Evolutionary conservation across 805 yeast species (phyloP), one percentile per base, ranked within the genome.

Genomic region (Nakazawaea anatomiae): DNA sequence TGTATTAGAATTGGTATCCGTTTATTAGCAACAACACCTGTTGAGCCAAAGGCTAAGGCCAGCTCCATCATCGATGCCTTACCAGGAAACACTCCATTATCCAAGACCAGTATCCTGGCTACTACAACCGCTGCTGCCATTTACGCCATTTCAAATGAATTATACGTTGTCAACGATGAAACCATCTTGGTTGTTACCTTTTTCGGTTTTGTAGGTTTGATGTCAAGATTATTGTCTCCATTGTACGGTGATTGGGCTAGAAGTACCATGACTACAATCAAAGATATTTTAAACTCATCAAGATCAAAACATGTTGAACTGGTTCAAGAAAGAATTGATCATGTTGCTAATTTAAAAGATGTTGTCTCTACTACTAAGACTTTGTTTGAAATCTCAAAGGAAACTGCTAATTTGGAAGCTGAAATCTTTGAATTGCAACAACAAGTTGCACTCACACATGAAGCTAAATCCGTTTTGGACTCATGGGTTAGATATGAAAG

Each of bases 401-500:
- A 94, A 77, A 92, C 99, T 57, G 97, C 95, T 60, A 81, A 87
- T 75, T 80, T 91, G 66, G 99, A 94, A 81, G 95, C 97, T 58
- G 82, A 89, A 74, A 83, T 92, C 52, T 94, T 91, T 66, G 96
- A 88, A 76, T 82, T 89, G 70, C 87, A 90, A 78, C 99, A 94
- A 79, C 73, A 84, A 68, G 90, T 89, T 59, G 90, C 84, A 57
- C 80, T 90, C 60, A 92, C 96, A 52, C 62, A 76, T 56, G 96
- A 90, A 79, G 98, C 98, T 66, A 90, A 87, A 77, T 75, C 94
- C 52, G 96, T 92, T 55, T 83, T 94, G 68, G 99, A 94, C 75
- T 89, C 98, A 12, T 94, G 99, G 99, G 97, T 91, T 63, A 89
- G 98, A 82, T 88, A 87, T 74, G 99, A 94, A 79, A 86, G 89